phyloP scores from a whole-genome alignment of 495 filamentous ascomycete genomes.

The Aspergillus egyptiacus region DNA sequence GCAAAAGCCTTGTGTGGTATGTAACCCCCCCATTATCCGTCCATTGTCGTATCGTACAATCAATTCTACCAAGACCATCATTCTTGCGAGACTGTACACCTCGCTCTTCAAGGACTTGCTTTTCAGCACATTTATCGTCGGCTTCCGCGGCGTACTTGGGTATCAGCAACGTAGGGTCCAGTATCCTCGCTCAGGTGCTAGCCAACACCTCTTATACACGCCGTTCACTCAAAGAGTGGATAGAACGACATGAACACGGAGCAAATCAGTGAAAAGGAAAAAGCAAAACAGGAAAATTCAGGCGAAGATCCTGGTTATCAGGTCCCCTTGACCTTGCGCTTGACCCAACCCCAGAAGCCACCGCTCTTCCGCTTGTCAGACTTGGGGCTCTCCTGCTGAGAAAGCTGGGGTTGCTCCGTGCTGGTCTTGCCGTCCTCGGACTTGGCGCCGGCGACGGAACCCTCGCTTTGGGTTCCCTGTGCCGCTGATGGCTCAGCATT shows the following conservation, averaged over 20 bases:
- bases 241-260: background rate
- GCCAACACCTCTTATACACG: constrained; percentile 7
- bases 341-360: constrained; percentile 24
- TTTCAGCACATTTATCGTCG: background rate
- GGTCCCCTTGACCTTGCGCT: constrained; percentile 28
- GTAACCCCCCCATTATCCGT: constrained; percentile 8
- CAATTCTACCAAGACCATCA: background rate
- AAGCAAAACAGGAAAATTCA: constrained; percentile 2
- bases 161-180: constrained; percentile 22
- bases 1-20: constrained; percentile 14
- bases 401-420: constrained; percentile 10
- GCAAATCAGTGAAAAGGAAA: constrained; percentile 9
- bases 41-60: constrained; percentile 11
- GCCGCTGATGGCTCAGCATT: constrained; percentile 3
- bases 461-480: constrained; percentile 5
- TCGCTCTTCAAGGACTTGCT: constrained; percentile 2
- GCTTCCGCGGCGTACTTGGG: constrained; percentile 11
- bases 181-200: constrained; percentile 3
- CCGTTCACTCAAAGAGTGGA: constrained; percentile 4
- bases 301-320: background rate
- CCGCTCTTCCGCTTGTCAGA: constrained; percentile 25
- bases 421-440: constrained; percentile 12
- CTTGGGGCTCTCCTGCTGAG: constrained; percentile 13
- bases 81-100: background rate
- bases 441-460: constrained; percentile 7